phyloP scores from a whole-genome alignment of 108 stramenopile species.

The Chaetoceros muelleri region DNA sequence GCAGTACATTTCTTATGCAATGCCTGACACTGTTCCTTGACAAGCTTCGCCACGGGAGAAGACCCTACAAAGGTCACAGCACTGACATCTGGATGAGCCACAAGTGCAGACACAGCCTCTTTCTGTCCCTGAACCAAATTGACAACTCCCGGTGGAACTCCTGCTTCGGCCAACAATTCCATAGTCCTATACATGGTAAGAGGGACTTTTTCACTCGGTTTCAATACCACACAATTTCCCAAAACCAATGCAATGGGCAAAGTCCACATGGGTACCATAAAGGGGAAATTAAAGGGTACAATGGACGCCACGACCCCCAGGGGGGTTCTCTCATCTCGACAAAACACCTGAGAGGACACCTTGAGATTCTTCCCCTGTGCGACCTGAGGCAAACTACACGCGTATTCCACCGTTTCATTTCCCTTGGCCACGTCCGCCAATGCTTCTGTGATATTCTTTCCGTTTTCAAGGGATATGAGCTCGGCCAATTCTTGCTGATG shows the following conservation, averaged over 20 bases:
- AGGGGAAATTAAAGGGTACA: slow-evolving; percentile 87
- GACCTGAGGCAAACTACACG: slow-evolving; percentile 85
- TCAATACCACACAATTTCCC: slow-evolving; percentile 85
- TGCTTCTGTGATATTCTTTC: slow-evolving; percentile 95
- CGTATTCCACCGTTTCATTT: slow-evolving; percentile 97
- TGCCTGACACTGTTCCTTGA: slow-evolving; percentile 53
- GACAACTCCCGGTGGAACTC: slow-evolving; percentile 80
- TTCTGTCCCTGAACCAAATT: slow-evolving; percentile 67
- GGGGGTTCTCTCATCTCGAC: slow-evolving; percentile 76
- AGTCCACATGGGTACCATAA: slow-evolving; percentile 59
- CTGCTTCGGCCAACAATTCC: slow-evolving; percentile 52
- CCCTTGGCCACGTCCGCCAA: slow-evolving; percentile 94
- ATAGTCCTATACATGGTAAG: slow-evolving; percentile 64
- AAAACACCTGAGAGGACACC: slow-evolving; percentile 69
- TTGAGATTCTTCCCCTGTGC: slow-evolving; percentile 62
- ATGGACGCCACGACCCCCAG: slow-evolving; percentile 88
- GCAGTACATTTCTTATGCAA: slow-evolving; percentile 87
- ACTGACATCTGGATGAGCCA: slow-evolving; percentile 53
- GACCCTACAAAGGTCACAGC: slow-evolving; percentile 95
- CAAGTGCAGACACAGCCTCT: slow-evolving; percentile 49
- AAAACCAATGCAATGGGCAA: slow-evolving; percentile 86
- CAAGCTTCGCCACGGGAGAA: slow-evolving; percentile 72
- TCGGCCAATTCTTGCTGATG: slow-evolving; percentile 79
- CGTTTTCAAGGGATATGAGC: slow-evolving; percentile 88
- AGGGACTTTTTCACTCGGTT: slow-evolving; percentile 89